Conservation (phyloP, 176 grass and related monocot species). For the Lolium rigidum region DNA sequence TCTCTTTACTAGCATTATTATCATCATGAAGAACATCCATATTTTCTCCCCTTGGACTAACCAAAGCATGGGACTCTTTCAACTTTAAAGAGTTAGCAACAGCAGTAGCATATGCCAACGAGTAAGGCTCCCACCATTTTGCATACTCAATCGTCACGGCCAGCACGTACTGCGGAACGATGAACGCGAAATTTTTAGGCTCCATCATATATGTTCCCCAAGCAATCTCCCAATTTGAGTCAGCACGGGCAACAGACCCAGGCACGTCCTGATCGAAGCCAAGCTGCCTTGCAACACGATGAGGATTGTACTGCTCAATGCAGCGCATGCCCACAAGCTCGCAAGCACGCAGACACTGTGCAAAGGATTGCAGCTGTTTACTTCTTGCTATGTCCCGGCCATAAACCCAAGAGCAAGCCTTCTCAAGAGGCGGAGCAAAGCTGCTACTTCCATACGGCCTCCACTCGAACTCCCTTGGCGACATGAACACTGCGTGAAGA, state of each 20-base stretch:
- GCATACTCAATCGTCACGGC: constrained; percentile 56
- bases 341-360: constrained; percentile 63
- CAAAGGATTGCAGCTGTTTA: constrained; percentile 56
- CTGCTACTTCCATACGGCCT: constrained; percentile 49
- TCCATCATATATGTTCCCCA: constrained; percentile 75
- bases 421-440: constrained; percentile 35
- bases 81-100: background rate
- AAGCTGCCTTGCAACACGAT: constrained; percentile 90
- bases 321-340: constrained; percentile 82
- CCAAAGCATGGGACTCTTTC: background rate
- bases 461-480: constrained; percentile 56
- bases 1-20: background rate
- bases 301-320: constrained; percentile 86
- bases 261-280: constrained; percentile 94
- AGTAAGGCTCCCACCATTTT: constrained; percentile 67
- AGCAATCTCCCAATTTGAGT: constrained; percentile 60
- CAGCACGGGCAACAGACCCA: constrained; percentile 48
- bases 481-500: constrained; percentile 18
- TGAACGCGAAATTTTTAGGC: constrained; percentile 66
- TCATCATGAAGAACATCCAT: background rate
- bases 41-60: background rate
- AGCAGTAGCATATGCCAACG: background rate
- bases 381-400: constrained; percentile 53
- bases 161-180: constrained; percentile 63
- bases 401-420: constrained; percentile 45